Conservation (phyloP, 345 rosid species). For the Sisymbrium irio region DNA sequence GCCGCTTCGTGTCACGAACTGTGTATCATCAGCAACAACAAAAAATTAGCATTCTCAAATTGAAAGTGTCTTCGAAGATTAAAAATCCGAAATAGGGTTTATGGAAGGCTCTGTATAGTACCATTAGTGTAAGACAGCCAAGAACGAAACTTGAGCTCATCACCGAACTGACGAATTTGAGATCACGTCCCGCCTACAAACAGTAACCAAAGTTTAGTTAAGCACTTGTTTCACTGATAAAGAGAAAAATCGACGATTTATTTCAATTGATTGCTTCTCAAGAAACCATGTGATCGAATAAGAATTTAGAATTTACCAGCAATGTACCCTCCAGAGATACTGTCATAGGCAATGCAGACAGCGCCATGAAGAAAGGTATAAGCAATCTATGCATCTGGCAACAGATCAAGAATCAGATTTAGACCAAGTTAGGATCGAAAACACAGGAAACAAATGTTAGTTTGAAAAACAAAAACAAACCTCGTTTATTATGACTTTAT, state of each 20-base stretch:
- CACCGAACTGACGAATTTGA: conserved; percentile 59
- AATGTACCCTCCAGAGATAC: conserved; percentile 82
- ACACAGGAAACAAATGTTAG: background rate
- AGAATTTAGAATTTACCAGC: conserved; percentile 51
- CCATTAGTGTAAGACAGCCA: conserved; percentile 60
- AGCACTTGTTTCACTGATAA: background rate
- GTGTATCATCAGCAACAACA: conserved; percentile 21
- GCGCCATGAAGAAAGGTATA: conserved; percentile 64
- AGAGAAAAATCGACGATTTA: background rate
- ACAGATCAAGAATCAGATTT: background rate
- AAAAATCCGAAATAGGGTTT: background rate
- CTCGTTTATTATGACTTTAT: conserved; percentile 58
- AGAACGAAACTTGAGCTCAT: conserved; percentile 63
- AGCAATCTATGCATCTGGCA: conserved; percentile 81
- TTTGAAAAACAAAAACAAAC: conserved; percentile 24
- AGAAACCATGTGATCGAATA: background rate
- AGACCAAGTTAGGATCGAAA: background rate
- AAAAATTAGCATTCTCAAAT: background rate
- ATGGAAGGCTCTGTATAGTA: conserved; percentile 26
- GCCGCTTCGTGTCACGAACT: conserved; percentile 56
- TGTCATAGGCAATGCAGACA: conserved; percentile 58
- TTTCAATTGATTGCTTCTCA: background rate
- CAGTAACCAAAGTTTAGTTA: background rate
- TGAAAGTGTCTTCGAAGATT: background rate
- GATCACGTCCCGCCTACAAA: conserved; percentile 78